These are phyloP conservation scores for Chernovozyma sophiae-reginae DNA, from an alignment of 1,139 yeast species.

Conservation along the genomic window DNA sequence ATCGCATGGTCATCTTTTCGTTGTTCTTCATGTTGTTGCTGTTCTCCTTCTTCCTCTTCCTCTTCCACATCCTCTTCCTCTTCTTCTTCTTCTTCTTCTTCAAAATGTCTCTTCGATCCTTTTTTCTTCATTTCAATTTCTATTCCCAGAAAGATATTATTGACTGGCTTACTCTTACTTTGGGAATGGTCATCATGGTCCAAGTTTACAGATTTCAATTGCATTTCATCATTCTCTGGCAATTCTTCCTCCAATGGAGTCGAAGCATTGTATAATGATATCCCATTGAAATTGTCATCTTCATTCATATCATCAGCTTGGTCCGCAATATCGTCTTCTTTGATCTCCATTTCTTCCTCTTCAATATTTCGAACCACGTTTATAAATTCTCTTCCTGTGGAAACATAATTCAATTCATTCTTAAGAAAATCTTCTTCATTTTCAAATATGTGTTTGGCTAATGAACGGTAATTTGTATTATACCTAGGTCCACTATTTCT, in stretches of 20 bases:
- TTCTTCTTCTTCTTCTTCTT: conserved; percentile 10
- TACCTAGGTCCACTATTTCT: conserved; percentile 20
- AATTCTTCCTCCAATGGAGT: conserved; percentile 24
- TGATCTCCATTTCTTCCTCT: conserved; percentile 5
- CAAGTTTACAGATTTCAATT: conserved; percentile 11
- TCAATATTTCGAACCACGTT: conserved; percentile 23
- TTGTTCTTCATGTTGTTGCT: conserved; percentile 8
- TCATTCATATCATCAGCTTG: conserved; percentile 21
- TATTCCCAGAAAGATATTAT: conserved; percentile 10
- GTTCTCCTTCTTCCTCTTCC: conserved; percentile 4
- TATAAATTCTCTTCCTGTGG: conserved; percentile 29
- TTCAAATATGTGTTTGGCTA: conserved; percentile 49
- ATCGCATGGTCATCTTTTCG: conserved; percentile 1
- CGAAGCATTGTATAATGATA: conserved; percentile 17
- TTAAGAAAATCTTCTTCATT: conserved; percentile 37
- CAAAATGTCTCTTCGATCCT: conserved; percentile 17
- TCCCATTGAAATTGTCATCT: conserved; percentile 10
- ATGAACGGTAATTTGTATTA: conserved; percentile 10
- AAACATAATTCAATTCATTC: conserved; percentile 23
- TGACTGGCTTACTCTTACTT: conserved; percentile 1
- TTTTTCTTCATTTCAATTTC: conserved; percentile 10
- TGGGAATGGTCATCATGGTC: conserved; percentile 10
- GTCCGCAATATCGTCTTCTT: conserved; percentile 13
- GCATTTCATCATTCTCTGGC: conserved; percentile 10
- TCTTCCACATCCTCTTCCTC: conserved; percentile 4